These are phyloP conservation scores for Entomophthora muscae DNA, from an alignment of 371 early-diverging fungal genomes.

Conservation along the genomic window DNA sequence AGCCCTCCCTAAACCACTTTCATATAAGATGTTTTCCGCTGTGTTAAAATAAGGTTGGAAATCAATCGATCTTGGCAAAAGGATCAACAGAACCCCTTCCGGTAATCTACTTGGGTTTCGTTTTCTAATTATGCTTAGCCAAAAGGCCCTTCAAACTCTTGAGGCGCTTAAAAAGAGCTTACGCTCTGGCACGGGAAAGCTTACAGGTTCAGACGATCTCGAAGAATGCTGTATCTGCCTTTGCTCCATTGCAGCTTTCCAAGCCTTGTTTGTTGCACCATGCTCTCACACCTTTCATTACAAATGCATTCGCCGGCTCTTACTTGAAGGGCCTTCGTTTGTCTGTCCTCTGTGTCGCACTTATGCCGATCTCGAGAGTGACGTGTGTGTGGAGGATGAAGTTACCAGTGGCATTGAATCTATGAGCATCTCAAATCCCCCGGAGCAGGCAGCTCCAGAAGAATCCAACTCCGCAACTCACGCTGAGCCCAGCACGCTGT, in stretches of 20 bases:
- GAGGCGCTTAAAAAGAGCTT: constrained; percentile 6
- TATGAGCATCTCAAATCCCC: background rate
- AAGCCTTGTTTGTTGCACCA: constrained; percentile 85
- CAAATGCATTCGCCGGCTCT: constrained; percentile 59
- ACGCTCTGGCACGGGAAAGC: background rate
- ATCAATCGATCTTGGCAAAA: constrained; percentile 50
- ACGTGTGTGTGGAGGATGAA: constrained; percentile 12
- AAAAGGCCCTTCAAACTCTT: constrained; percentile 7
- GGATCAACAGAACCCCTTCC: constrained; percentile 29
- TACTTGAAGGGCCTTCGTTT: constrained; percentile 45
- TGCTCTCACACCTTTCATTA: constrained; percentile 91
- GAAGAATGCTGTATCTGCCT: constrained; percentile 92
- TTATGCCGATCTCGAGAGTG: constrained; percentile 79
- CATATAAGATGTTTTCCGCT: constrained; percentile 36
- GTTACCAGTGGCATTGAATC: background rate
- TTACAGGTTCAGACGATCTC: constrained; percentile 12
- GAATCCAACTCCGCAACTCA: background rate
- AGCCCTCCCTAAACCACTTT: background rate
- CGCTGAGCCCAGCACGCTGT: background rate
- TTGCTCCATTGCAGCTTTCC: constrained; percentile 70
- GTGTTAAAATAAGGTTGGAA: constrained; percentile 67
- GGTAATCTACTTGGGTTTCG: constrained; percentile 12
- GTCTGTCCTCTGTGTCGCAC: constrained; percentile 87
- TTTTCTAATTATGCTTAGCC: background rate
- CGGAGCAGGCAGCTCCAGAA: background rate